Evolutionary conservation across 495 filamentous ascomycete genomes (phyloP), one percentile per base, ranked within the genome.

Genomic region (Amorphotheca resinae): DNA sequence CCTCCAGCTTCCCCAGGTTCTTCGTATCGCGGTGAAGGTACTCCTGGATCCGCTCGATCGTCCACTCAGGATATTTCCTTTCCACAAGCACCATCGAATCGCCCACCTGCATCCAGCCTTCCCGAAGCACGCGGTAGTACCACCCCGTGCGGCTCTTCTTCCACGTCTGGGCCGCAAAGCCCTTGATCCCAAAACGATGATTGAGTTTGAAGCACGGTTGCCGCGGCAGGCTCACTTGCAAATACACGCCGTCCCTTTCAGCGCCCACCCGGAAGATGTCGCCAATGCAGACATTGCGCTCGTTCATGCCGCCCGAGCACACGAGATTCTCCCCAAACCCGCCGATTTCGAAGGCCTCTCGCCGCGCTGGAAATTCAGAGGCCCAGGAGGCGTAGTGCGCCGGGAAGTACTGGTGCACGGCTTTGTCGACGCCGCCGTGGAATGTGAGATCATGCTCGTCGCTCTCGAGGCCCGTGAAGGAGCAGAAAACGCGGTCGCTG

Each of bases 301-400:
- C 74, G 46, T 73, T 74, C 59, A 75, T 31, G 46, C 58, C 18
- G n/a, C 33, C 48, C 26, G 17, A 33, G 8, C 57, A 59, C 15
- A 73, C 68, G 1, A 78, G 56, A 46, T 78, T 78, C 56, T 78
- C 74, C 16, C 74, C 74, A 48, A 76, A 76, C 1, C 61, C 69
- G 22, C 74, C 74, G 1, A 64, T 59, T 9, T 55, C 34, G 45
- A 78, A 76, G 2, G 62, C 61, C 0, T 60, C 41, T 9, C 68
- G 65, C 4, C 8, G 42, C 6, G 42, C 26, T 1, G 46, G 46
- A 42, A 63, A 65, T 25, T 72, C 66, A 2, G 52, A 22, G 8
- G 51, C 51, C 69, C 72, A 75, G 7, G 34, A n/a, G 0, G 57
- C 32, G 54, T 78, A 78, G 53, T 76, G 73, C 1, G 64, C 51